Conservation (phyloP, 2,329 filamentous ascomycete genomes). For the Sarocladium brachiariae region DNA sequence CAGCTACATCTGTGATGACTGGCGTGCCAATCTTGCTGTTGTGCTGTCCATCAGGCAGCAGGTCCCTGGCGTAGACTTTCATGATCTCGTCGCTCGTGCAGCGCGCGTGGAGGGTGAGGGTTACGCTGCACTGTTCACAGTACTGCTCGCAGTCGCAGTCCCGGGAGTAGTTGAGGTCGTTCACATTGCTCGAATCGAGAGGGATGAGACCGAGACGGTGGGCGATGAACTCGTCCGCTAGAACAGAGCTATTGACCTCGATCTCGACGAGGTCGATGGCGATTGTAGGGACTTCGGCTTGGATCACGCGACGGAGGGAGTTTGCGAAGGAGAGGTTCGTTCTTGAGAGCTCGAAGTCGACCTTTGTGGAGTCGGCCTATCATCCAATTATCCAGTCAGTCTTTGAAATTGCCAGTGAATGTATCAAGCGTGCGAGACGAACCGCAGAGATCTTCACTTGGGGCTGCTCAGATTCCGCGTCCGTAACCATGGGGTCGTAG, state of each 20-base stretch:
- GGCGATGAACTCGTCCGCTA: slow-evolving; percentile 92
- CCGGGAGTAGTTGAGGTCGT: slow-evolving; percentile 76
- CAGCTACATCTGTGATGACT: slow-evolving; percentile 75
- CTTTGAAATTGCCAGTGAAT: neutral
- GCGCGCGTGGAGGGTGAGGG: slow-evolving; percentile 74
- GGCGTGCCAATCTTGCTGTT: slow-evolving; percentile 75
- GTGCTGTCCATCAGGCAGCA: slow-evolving; percentile 64
- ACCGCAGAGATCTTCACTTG: slow-evolving; percentile 56
- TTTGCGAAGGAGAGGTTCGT: slow-evolving; percentile 91
- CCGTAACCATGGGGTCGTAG: slow-evolving; percentile 54
- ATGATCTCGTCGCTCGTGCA: slow-evolving; percentile 83
- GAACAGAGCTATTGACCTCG: slow-evolving; percentile 86
- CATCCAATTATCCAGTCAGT: neutral
- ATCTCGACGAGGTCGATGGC: slow-evolving; percentile 94
- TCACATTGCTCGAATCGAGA: slow-evolving; percentile 75
- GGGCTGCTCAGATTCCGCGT: slow-evolving; percentile 49
- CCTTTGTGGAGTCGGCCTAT: slow-evolving; percentile 71
- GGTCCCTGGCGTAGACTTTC: slow-evolving; percentile 87
- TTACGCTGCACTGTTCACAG: slow-evolving; percentile 87
- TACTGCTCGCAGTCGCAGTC: slow-evolving; percentile 96
- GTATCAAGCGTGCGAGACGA: slow-evolving; percentile 19
- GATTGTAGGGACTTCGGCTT: slow-evolving; percentile 89
- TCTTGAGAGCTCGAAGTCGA: slow-evolving; percentile 86
- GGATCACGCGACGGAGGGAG: slow-evolving; percentile 81
- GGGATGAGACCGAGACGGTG: slow-evolving; percentile 89